Percentiles rank a stretch among this genome's conserved stretches.
phyloP scores from a whole-genome alignment of 495 filamentous ascomycete genomes.

The Aspergillus affinis region DNA sequence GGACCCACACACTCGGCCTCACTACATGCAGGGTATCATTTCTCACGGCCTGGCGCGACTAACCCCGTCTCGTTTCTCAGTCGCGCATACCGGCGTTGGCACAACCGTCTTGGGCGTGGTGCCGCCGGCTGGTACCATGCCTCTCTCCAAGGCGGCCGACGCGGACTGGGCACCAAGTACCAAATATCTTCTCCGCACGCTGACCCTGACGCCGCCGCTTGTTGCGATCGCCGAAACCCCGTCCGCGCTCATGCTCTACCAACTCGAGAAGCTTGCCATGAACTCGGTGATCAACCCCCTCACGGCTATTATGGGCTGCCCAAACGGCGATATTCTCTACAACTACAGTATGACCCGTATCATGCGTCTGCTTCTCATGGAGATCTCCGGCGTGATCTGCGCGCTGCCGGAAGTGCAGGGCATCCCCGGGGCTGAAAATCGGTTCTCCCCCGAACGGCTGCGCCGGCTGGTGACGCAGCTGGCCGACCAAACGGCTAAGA shows the following conservation, averaged over 20 bases:
- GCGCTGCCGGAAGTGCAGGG: constrained; percentile 65
- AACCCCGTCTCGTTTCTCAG: constrained; percentile 50
- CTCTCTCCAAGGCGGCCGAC: constrained; percentile 18
- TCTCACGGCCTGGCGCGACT: constrained; percentile 60
- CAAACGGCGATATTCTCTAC: constrained; percentile 71
- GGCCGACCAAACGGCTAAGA: constrained; percentile 60
- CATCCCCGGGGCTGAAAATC: constrained; percentile 54
- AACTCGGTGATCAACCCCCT: constrained; percentile 82
- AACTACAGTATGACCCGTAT: constrained; percentile 55
- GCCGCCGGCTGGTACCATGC: constrained; percentile 26
- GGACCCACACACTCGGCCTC: constrained; percentile 60
- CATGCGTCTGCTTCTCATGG: constrained; percentile 63
- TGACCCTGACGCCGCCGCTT: constrained; percentile 50
- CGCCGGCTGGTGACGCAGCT: constrained; percentile 56
- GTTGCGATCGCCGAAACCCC: constrained; percentile 48
- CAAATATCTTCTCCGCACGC: constrained; percentile 50
- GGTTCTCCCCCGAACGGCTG: constrained; percentile 57
- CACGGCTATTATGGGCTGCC: constrained; percentile 67
- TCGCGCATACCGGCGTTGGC: constrained; percentile 63
- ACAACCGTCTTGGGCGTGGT: constrained; percentile 60
- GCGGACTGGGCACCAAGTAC: constrained; percentile 41
- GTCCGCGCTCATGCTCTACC: constrained; percentile 47
- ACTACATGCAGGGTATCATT: constrained; percentile 72
- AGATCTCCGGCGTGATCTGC: constrained; percentile 63
- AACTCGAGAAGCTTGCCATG: constrained; percentile 78